A percentile compares a stretch with the other conserved stretches of the same genome.
Evolutionary conservation across 2,329 filamentous ascomycete genomes (phyloP).

Genomic region (Pseudopyricularia cyperi): DNA sequence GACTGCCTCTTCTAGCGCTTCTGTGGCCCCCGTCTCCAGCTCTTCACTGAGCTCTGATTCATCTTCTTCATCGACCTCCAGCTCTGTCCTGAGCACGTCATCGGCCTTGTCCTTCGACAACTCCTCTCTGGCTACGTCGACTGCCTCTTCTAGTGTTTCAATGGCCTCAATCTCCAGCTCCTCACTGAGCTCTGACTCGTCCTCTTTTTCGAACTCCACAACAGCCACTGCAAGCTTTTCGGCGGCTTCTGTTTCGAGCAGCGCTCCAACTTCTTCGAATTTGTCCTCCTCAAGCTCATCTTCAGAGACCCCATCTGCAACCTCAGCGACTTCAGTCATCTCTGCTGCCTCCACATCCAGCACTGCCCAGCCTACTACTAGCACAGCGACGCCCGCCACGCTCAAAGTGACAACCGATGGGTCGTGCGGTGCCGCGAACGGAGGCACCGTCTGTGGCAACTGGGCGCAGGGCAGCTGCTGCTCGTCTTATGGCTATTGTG

Average conservation of each 20-base stretch:
- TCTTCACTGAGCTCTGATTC: too few species aligned
- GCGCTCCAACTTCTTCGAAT: neutral
- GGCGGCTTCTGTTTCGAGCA: neutral
- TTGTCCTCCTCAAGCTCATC: neutral
- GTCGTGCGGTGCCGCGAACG: neutral
- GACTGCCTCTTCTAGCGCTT: too few species aligned
- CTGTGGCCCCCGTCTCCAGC: too few species aligned
- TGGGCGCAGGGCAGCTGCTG: slow-evolving; percentile 1
- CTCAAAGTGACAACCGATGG: neutral
- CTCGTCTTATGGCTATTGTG: neutral
- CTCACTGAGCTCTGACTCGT: too few species aligned
- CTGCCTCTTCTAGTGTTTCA: too few species aligned
- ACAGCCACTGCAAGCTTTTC: too few species aligned
- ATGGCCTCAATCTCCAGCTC: too few species aligned
- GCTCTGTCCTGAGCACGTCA: too few species aligned
- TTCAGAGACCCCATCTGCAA: neutral
- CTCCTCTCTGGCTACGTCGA: neutral
- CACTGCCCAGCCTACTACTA: neutral
- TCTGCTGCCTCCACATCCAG: neutral
- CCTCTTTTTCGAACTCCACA: neutral
- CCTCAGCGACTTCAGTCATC: neutral
- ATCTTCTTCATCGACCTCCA: neutral
- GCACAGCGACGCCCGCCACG: neutral
- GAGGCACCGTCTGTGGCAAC: slow-evolving; percentile 1
- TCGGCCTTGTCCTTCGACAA: neutral